A percentile compares a stretch with the other conserved stretches of the same genome.
Conservation (phyloP, 1,284 basidiomycete species). For the Microbotryum silenes-acaulis region DNA sequence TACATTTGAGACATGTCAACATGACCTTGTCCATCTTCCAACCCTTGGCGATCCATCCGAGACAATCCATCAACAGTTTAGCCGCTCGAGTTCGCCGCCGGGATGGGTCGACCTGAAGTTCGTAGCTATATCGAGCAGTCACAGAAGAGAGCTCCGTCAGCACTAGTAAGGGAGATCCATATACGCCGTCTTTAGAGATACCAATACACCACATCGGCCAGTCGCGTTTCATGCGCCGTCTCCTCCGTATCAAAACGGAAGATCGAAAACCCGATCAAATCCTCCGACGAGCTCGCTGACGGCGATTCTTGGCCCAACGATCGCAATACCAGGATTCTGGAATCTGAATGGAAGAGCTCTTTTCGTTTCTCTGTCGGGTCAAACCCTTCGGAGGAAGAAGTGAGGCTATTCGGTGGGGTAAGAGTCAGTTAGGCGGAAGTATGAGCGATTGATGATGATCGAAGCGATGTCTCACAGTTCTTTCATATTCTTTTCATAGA, state of each 20-base stretch:
- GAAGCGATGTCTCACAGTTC: constrained; percentile 6
- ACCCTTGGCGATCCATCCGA: constrained; percentile 17
- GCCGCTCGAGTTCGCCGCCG: constrained; percentile 16
- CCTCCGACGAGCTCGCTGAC: neutral
- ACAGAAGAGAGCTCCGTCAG: neutral
- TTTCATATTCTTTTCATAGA: constrained; percentile 32
- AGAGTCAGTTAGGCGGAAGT: neutral
- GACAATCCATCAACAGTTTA: constrained; percentile 19
- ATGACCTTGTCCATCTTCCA: constrained; percentile 31
- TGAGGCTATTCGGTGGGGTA: constrained; percentile 15
- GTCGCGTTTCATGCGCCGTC: constrained; percentile 15
- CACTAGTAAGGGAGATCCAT: neutral
- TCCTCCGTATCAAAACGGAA: constrained; percentile 35
- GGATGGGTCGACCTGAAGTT: constrained; percentile 23
- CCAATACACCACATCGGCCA: constrained; percentile 32
- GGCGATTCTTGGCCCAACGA: neutral
- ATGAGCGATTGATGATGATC: neutral
- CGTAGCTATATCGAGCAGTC: constrained; percentile 23
- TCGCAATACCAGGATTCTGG: constrained; percentile 26
- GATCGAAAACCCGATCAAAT: constrained; percentile 25
- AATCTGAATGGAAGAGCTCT: constrained; percentile 32
- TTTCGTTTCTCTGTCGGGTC: constrained; percentile 23
- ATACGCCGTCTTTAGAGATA: neutral
- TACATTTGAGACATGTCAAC: constrained; percentile 34
- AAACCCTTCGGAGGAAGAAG: constrained; percentile 17